A percentile compares a stretch with the other conserved stretches of the same genome.
These are phyloP conservation scores for Scenedesmus sp. DNA, from an alignment of 163 green algal genomes.

Conservation along the genomic window DNA sequence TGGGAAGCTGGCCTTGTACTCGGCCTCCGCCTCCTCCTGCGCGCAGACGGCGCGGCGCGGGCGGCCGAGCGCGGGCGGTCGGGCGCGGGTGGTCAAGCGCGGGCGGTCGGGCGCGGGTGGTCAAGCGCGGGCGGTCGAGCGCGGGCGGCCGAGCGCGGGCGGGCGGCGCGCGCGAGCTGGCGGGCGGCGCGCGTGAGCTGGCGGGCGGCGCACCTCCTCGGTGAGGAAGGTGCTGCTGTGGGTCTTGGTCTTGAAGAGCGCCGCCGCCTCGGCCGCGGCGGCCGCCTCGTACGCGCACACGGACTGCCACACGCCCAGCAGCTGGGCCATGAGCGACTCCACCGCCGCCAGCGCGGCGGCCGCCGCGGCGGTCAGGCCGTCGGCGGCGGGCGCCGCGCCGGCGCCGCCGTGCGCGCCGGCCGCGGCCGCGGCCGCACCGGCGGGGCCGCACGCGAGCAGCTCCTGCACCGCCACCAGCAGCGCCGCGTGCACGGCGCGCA, in stretches of 20 bases:
- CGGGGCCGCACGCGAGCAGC: background rate
- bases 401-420: background rate
- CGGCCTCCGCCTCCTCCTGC: constrained; percentile 80
- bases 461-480: constrained; percentile 34
- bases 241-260: constrained; percentile 89
- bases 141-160: too few species aligned
- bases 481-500: constrained; percentile 21
- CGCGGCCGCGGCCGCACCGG: constrained; percentile 14
- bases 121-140: too few species aligned
- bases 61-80: too few species aligned
- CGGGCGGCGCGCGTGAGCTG: too few species aligned
- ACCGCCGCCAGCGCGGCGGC: constrained; percentile 33
- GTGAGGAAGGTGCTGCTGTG: constrained; percentile 57
- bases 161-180: too few species aligned
- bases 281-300: constrained; percentile 72
- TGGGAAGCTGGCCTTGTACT: constrained; percentile 76
- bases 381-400: background rate
- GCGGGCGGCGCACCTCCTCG: constrained; percentile 67
- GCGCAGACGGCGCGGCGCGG: too few species aligned
- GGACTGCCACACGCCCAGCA: constrained; percentile 48
- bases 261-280: constrained; percentile 75
- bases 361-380: background rate
- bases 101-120: too few species aligned
- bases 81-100: too few species aligned
- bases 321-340: constrained; percentile 8